Evolutionary conservation across 441 rosid genomes (phyloP), one percentile per base, ranked within the genome.

Genomic region (Arabidopsis hybrid): DNA sequence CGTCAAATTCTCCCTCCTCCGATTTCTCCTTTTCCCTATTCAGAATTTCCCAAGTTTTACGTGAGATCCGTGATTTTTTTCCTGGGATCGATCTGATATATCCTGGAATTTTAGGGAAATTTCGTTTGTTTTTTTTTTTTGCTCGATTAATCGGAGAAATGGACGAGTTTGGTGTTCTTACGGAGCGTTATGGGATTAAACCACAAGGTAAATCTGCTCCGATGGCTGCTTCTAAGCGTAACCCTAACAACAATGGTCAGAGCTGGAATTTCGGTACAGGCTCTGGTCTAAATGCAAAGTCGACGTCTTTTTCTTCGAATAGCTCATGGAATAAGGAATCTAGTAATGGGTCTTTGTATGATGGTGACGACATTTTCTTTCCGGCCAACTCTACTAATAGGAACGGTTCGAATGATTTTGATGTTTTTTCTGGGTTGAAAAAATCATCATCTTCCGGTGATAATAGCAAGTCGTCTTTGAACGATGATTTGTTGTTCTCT

Each of bases 161-260:
- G 99, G 99, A 95, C 57, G 90, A 88, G 62, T 92, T 95, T 60
- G 92, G 95, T 42, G 90, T 87, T 18, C 81, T 92, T 16, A 92
- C 99, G 52, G 91, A 92, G 83, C 84, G 88, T 11, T 92, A 76
- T 47, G 96, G 99, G 66, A 71, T 95, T 11, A 95, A 92, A 67
- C 90, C 91, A 4, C 98, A 91, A 76, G 96, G 96, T 0, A 92
- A 91, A 85, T 87, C 97, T 43, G 88, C 94, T 78, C 97, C 97
- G 1, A 92, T 92, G 96, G 87, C 94, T 7, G 83, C 86, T 16
- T 80, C 90, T 0, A 94, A 84, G 65, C 83, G 76, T 12, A 64
- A 60, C 56, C 18, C 72, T 42, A 38, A 47, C 64, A 36, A 46
- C 60, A 67, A 53, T 68, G 71, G 45, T 6, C 71, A 67, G 60